Evolutionary conservation across 345 rosid genomes (phyloP).

Genomic region (Syzygium grande): DNA sequence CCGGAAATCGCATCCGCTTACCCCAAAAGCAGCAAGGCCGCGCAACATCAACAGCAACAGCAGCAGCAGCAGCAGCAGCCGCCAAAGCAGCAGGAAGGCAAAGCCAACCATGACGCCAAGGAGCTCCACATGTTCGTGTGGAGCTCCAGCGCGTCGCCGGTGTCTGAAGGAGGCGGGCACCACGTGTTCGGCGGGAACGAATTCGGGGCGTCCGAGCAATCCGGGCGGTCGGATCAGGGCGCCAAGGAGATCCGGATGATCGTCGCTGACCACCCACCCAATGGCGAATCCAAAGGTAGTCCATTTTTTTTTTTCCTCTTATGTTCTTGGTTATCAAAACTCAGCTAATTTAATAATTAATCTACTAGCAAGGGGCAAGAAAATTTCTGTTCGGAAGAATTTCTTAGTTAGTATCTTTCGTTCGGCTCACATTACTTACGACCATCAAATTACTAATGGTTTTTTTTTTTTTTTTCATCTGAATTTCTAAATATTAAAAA

Average conservation of each 20-base stretch:
- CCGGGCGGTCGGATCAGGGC: constrained; percentile 80
- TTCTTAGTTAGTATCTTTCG: neutral
- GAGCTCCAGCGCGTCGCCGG: constrained; percentile 95
- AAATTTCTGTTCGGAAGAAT: neutral
- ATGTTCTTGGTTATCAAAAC: neutral
- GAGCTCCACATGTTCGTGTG: constrained; percentile 99
- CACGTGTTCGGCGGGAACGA: constrained; percentile 67
- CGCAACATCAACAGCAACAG: constrained; percentile 5
- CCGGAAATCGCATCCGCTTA: constrained; percentile 56
- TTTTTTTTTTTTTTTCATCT: neutral
- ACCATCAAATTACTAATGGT: too few relatives aligned
- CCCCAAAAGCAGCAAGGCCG: constrained; percentile 8
- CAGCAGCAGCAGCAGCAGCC: neutral
- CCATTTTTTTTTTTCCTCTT: neutral
- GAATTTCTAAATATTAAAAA: neutral
- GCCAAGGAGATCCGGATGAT: constrained; percentile 93
- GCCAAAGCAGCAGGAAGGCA: constrained; percentile 13
- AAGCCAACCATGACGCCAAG: constrained; percentile 67
- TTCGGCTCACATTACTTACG: neutral
- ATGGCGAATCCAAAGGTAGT: constrained; percentile 66
- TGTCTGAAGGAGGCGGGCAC: constrained; percentile 69
- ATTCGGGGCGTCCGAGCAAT: constrained; percentile 47
- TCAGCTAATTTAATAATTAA: neutral
- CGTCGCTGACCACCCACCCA: constrained; percentile 64
- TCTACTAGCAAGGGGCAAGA: neutral